Percentiles rank a stretch among this genome's conserved stretches.
Evolutionary conservation across 305 asterid genomes (phyloP).

Genomic region (Fraxinus platypoda): DNA sequence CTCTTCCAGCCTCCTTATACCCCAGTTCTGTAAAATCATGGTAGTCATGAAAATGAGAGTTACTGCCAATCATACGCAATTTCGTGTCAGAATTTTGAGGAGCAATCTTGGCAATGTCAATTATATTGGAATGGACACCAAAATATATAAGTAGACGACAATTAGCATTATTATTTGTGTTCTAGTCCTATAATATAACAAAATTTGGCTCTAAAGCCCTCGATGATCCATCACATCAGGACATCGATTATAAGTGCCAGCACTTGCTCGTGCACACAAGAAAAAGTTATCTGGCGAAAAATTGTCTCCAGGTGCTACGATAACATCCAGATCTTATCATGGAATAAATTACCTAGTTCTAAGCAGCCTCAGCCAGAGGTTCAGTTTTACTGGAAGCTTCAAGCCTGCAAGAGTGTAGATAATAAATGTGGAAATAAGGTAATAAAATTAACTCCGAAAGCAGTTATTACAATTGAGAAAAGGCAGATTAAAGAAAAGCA

Average conservation of each 20-base stretch:
- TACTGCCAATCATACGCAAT: not conserved
- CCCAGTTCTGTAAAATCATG: not conserved
- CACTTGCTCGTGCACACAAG: not conserved
- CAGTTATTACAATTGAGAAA: not conserved
- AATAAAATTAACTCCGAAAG: not conserved
- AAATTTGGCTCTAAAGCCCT: not conserved
- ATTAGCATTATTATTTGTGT: not conserved
- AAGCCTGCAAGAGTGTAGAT: slow-evolving; percentile 39
- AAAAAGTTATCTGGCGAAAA: not conserved
- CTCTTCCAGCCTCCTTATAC: not conserved
- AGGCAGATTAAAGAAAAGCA: not conserved
- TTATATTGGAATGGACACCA: not conserved
- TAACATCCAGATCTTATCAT: not conserved
- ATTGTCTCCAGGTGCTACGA: not conserved
- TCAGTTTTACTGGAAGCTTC: slow-evolving; percentile 47
- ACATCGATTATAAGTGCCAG: not conserved
- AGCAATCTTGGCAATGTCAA: not conserved
- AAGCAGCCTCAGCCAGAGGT: slow-evolving; percentile 52
- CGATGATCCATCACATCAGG: not conserved
- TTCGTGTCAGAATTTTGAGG: not conserved
- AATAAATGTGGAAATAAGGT: slow-evolving; percentile 15
- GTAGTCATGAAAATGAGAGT: not conserved
- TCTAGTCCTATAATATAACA: not conserved
- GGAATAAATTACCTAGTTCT: slow-evolving; percentile 11
- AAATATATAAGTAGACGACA: not conserved